Percentiles rank a stretch among this genome's conserved stretches.
phyloP scores from a whole-genome alignment of 1,284 basidiomycete species.

The Boletus mariae region DNA sequence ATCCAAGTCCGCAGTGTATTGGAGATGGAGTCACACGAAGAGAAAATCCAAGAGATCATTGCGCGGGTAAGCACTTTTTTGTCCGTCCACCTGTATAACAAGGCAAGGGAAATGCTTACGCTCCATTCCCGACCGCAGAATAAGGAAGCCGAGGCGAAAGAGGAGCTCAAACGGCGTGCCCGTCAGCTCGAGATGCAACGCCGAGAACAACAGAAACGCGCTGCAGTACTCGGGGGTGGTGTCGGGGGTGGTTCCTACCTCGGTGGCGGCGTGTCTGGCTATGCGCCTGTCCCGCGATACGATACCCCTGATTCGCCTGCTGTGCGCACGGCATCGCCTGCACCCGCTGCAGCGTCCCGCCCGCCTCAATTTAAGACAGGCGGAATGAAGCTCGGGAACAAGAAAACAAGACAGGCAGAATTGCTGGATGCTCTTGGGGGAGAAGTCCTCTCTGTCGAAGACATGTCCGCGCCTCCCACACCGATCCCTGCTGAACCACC shows the following conservation, averaged over 20 bases:
- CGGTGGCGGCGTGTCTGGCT: slow-evolving; percentile 62
- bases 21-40: slow-evolving; percentile 99
- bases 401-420: slow-evolving; percentile 86
- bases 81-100: neutral
- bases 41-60: slow-evolving; percentile 99
- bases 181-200: slow-evolving; percentile 97
- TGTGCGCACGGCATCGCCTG: slow-evolving; percentile 49
- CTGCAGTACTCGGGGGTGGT: slow-evolving; percentile 45
- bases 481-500: slow-evolving; percentile 48
- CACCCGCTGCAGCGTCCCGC: slow-evolving; percentile 46
- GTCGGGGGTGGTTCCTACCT: slow-evolving; percentile 54
- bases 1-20: slow-evolving; percentile 89
- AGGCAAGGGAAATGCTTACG: neutral
- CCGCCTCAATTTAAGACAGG: slow-evolving; percentile 87
- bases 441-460: slow-evolving; percentile 60
- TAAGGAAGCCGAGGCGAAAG: slow-evolving; percentile 99
- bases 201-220: slow-evolving; percentile 82
- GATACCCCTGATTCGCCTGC: slow-evolving; percentile 54
- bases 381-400: slow-evolving; percentile 97
- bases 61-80: slow-evolving; percentile 62
- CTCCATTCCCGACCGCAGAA: slow-evolving; percentile 53
- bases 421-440: slow-evolving; percentile 85
- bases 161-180: slow-evolving; percentile 96
- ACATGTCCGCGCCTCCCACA: slow-evolving; percentile 56
- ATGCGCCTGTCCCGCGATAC: slow-evolving; percentile 68